Evolutionary conservation across 1,284 basidiomycete species (phyloP), one percentile per base, ranked within the genome.

Genomic region (Phylloporus sp.): DNA sequence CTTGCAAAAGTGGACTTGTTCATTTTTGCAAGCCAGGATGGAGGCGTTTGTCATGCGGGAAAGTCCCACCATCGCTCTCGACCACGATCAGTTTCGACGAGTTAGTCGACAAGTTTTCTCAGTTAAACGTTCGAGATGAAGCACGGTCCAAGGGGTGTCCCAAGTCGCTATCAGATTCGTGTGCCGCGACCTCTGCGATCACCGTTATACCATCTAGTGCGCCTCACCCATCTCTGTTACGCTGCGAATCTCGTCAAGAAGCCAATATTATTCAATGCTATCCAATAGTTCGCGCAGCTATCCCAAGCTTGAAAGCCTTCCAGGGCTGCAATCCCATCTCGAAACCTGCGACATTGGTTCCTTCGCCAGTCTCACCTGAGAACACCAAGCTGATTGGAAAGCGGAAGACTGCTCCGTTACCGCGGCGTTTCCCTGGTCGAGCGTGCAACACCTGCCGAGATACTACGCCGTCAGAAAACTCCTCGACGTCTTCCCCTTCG

Each of bases 371-470:
- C 2, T 23, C 65, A 35, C 7, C 2, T 8, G 45, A 29, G 20
- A 67, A 19, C 55, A 62, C 8, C 17, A 10, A 37, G 10, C 19
- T 27, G 14, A 5, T 3, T 19, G 2, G 29, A 17, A 64, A 70
- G 20, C 68, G 65, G 19, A 76, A 71, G 62, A 66, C 27, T 41
- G 25, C 49, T 5, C 65, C 64, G 0, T 52, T 77, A 27, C 72
- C 67, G 1, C 67, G 20, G 29, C 60, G 60, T 60, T 60, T 60
- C 39, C 56, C 72, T 0, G 37, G 32, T 19, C 70, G 56, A 49
- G 39, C 6, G 35, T 57, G 20, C n/a, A 58, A 61, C 17, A n/a
- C 49, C n/a, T 3, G 2, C 37, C 69, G 65, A 49, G 64, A 67
- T 43, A 41, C 56, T 12, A 53, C 72, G n/a, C 61, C 59, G 0